phyloP scores from a whole-genome alignment of 306 rosid species.

The Prunus fruticosa region DNA sequence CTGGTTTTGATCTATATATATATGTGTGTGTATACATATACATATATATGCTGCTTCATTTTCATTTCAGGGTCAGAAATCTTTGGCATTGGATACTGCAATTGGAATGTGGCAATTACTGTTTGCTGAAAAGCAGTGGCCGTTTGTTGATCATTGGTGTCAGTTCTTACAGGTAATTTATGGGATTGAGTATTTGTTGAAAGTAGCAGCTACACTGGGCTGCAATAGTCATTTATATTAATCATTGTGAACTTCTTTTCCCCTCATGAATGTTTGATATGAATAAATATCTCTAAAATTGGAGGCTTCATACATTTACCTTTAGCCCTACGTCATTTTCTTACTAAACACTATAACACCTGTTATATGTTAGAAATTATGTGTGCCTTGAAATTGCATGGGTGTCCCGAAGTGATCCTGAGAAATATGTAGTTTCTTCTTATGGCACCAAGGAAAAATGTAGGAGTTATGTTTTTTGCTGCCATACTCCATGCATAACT shows the following conservation, averaged over 20 bases:
- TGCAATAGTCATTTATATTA: not conserved
- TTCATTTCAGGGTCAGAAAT: conserved; percentile 88
- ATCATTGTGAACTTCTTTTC: not conserved
- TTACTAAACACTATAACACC: not conserved
- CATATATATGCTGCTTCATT: conserved; percentile 4
- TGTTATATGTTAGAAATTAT: not conserved
- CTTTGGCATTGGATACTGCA: conserved; percentile 97
- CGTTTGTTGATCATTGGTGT: conserved; percentile 94
- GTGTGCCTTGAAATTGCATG: not conserved
- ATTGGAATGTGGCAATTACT: conserved; percentile 99
- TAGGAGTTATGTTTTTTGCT: not conserved
- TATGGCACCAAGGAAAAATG: not conserved
- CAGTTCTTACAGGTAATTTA: conserved; percentile 86
- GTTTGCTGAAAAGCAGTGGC: conserved; percentile 98
- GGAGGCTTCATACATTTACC: not conserved
- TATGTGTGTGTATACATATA: not conserved
- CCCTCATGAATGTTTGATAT: not conserved
- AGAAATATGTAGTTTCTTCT: not conserved
- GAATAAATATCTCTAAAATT: not conserved
- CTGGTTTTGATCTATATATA: not conserved
- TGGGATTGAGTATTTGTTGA: not conserved
- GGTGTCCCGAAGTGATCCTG: not conserved
- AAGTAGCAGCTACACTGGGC: not conserved
- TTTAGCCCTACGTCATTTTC: not conserved
- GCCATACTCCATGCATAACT: not conserved